A percentile compares a stretch with the other conserved stretches of the same genome.
phyloP scores from a whole-genome alignment of 2,329 filamentous ascomycete genomes.

The Lasiodiplodia citricola region DNA sequence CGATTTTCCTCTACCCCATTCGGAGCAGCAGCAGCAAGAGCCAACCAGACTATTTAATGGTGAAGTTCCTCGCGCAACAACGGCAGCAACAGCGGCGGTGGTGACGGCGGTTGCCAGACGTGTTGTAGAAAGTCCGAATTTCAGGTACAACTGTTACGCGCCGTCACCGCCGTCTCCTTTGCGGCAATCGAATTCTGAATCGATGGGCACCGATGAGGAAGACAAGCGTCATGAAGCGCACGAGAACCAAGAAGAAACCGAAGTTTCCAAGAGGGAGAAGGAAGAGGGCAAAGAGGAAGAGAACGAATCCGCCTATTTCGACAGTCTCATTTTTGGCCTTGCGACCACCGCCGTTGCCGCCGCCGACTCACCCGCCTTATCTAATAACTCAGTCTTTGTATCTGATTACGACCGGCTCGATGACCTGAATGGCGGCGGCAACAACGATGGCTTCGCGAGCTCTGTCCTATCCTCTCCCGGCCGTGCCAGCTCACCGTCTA shows the following conservation, averaged over 20 bases:
- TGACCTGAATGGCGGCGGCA: not conserved
- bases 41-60: not conserved
- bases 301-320: constrained; percentile 1
- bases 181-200: constrained; percentile 51
- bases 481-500: not conserved
- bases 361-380: not conserved
- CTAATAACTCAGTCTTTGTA: constrained; percentile 12
- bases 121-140: constrained; percentile 6
- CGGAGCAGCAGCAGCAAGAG: not conserved
- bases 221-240: not conserved
- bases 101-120: not conserved
- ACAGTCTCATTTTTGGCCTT: constrained; percentile 13
- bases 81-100: not conserved
- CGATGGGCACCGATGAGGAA: constrained; percentile 46
- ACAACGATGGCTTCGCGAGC: not conserved
- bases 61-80: not conserved
- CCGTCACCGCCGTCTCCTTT: constrained; percentile 46
- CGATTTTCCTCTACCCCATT: constrained; percentile 30
- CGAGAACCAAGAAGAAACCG: not conserved
- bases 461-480: not conserved
- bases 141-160: constrained; percentile 31
- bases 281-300: not conserved
- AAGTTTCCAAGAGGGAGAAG: not conserved
- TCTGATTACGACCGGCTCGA: constrained; percentile 24
- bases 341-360: not conserved